Percentiles rank a stretch among this genome's conserved stretches.
Conservation (phyloP, 176 grass and related monocot species). For the Panicum miliaceum region DNA sequence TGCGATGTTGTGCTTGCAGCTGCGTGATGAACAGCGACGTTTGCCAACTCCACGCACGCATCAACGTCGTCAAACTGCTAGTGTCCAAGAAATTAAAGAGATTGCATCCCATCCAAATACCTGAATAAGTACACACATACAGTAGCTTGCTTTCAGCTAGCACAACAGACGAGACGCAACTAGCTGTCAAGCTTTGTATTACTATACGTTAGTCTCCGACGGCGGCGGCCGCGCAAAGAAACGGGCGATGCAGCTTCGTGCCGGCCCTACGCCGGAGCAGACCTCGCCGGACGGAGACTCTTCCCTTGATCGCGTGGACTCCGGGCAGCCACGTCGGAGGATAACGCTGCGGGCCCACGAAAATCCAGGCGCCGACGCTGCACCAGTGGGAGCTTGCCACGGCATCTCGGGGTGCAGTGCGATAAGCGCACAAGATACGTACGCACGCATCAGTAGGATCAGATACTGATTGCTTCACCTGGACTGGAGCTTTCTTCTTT, state of each 20-base stretch:
- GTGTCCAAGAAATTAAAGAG: too few species aligned
- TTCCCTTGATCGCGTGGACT: background rate
- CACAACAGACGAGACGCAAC: too few species aligned
- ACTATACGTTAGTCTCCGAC: too few species aligned
- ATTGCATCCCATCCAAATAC: too few species aligned
- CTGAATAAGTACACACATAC: too few species aligned
- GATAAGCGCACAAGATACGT: background rate
- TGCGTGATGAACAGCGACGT: background rate
- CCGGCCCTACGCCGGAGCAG: background rate
- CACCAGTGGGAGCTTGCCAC: constrained; percentile 21
- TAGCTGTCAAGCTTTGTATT: too few species aligned
- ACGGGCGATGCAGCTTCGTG: background rate
- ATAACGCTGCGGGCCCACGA: constrained; percentile 18
- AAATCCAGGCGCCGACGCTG: background rate
- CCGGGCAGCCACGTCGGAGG: constrained; percentile 35
- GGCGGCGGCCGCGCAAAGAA: too few species aligned
- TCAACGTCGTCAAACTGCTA: too few species aligned
- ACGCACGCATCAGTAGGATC: background rate
- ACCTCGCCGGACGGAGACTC: background rate
- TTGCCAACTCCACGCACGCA: background rate
- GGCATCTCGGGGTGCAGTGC: background rate
- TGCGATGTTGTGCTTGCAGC: background rate
- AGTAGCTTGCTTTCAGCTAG: too few species aligned
- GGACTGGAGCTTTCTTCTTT: constrained; percentile 8
- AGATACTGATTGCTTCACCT: background rate